A percentile compares a stretch with the other conserved stretches of the same genome.
These are phyloP conservation scores for Cudoniella acicularis DNA, from an alignment of 495 filamentous ascomycete genomes.

Conservation along the genomic window DNA sequence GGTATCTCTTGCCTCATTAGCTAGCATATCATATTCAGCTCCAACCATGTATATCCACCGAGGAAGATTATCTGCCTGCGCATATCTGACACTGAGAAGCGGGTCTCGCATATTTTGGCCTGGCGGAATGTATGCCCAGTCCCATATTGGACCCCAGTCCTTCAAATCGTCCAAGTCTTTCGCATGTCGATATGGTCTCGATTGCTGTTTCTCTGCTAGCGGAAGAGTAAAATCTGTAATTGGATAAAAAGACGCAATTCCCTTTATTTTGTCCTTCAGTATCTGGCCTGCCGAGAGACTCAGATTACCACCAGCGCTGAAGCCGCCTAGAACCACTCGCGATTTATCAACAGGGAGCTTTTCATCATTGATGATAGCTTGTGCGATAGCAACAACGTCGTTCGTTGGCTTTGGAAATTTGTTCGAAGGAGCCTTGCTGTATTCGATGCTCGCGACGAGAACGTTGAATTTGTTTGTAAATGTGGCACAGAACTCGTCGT, in stretches of 20 bases:
- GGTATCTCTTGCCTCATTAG: slow-evolving; percentile 14
- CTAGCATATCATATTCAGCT: slow-evolving; percentile 20
- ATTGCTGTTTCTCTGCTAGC: slow-evolving; percentile 24
- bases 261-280: slow-evolving; percentile 30
- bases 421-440: slow-evolving; percentile 30
- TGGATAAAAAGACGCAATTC: slow-evolving; percentile 32
- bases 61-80: slow-evolving; percentile 30
- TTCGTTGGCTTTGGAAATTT: slow-evolving; percentile 30
- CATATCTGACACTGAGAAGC: slow-evolving; percentile 33
- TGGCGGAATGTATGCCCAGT: slow-evolving; percentile 31
- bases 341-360: slow-evolving; percentile 25
- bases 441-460: slow-evolving; percentile 33
- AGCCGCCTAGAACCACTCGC: slow-evolving; percentile 33
- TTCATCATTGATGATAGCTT: slow-evolving; percentile 22
- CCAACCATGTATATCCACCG: slow-evolving; percentile 17
- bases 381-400: slow-evolving; percentile 27
- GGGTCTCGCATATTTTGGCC: slow-evolving; percentile 35
- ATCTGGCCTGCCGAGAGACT: slow-evolving; percentile 30
- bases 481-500: slow-evolving; percentile 31
- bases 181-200: slow-evolving; percentile 26
- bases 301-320: slow-evolving; percentile 35
- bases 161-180: slow-evolving; percentile 27
- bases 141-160: slow-evolving; percentile 25
- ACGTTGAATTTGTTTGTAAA: slow-evolving; percentile 30
- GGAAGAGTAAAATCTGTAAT: slow-evolving; percentile 31